Evolutionary conservation across 2,329 filamentous ascomycete species (phyloP), one percentile per base, ranked within the genome.

Genomic region (Aspergillus sp.): DNA sequence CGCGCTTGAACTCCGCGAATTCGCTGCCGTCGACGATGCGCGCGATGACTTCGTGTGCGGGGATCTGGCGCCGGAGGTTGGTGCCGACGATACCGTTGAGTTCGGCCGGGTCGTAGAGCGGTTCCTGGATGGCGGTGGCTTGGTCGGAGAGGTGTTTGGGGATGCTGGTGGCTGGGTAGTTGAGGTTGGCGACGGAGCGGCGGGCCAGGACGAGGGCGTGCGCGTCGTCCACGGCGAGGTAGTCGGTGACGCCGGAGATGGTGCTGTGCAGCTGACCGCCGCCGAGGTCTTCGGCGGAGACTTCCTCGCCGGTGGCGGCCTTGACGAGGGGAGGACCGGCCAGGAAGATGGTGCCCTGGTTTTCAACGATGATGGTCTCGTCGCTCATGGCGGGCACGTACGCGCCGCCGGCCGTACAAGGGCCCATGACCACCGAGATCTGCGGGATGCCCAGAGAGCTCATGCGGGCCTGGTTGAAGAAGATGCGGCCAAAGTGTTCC

Each of bases 311-410:
- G 0, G 95, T 99, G 11, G 94, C 94, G 9, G 95, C 95, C 78
- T 97, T 96, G 63, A 99, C 95, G 1, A 99, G 83, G 0, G 95
- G 94, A 18, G 94, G 94, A 0, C 94, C 95, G 0, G 94, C 94
- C 2, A 99, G 86, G 81, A 98, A 99, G 73, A 99, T 96, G 67
- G 96, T 93, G n/a, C 94, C 94, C 75, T 97, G 93, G 55, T 93
- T 90, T 71, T 92, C 87, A 45, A 98, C 95, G 65, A 99, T 98
- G 76, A 99, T 97, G 73, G 87, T 92, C 82, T 98, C 95, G 74
- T 98, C 95, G 61, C 90, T 94, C 94, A 99, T 98, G 69, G 91
- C 92, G 11, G 94, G 94, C 11, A 98, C 93, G 74, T 99, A 98
- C 24, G 94, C 94, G 52, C 94, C 94, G 54, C 94, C 94, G 1